Base-by-base conservation (phyloP, 2,329 filamentous ascomycete species). In the Lachnellula occidentalis region DNA sequence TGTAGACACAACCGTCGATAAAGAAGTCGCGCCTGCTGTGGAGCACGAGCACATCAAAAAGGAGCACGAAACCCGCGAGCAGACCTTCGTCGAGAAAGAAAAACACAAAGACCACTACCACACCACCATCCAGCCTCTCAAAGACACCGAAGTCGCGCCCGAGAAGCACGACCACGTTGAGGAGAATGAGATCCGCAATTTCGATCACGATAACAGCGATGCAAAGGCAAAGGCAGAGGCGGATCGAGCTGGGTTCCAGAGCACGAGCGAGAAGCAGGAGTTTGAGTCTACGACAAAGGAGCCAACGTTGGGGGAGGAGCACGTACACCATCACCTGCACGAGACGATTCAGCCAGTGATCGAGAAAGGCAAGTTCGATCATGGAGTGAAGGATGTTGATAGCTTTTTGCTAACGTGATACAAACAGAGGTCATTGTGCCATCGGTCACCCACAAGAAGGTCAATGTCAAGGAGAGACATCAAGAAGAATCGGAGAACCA, bases 71-170 rank as follows among this genome's bases (percentile, higher is more conserved):
- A 71, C 83, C 15, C 52, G 64, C 81, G n/a, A 76, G 73, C 36
- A 84, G 79, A 9, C 85, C 22, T 50, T 82, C 12, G 70, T 88
- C 22, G 82, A 88, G 66, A 80, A 78, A 61, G 85, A 88, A 63
- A 73, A 86, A 4, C 83, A 88, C 66, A 84, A 87, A 65, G 81
- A 88, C 57, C 85, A 88, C 64, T 84, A 87, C 67, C 83, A 88
- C 67, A 86, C 82, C 47, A 82, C 81, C 0, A 72, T 88, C 1
- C 85, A 88, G 70, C 85, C 85, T 0, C 70, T 88, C n/a, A 56
- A 72, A 15, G 75, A 80, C 61, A 70, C 75, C 59, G 79, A 79
- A 64, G 73, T 74, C 9, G 67, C 54, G 0, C 80, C 83, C 0
- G 84, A 87, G 70, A 72, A 82, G 66, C 84, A 88, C 64, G 72